Conservation (phyloP, 179 eudicot genomes). For the Carnegiea gigantea region DNA sequence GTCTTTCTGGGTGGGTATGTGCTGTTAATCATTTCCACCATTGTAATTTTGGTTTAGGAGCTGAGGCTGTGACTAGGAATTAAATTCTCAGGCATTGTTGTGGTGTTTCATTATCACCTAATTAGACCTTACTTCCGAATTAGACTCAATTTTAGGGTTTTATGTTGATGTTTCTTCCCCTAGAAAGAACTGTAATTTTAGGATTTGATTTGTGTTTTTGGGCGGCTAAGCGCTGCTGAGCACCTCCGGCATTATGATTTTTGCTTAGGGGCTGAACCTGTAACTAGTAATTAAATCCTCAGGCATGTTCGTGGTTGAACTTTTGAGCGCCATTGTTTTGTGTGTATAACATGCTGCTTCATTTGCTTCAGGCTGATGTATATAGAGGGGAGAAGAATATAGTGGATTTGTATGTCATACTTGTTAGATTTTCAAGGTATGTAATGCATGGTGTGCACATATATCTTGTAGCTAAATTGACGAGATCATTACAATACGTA, state of each 20-base stretch:
- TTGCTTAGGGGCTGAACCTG: not conserved
- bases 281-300: no score
- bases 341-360: constrained; percentile 15
- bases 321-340: not conserved
- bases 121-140: not conserved
- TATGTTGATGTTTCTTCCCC: not conserved
- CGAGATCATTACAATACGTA: not conserved
- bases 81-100: not conserved
- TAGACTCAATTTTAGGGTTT: not conserved
- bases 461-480: not conserved
- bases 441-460: not conserved
- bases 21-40: not conserved
- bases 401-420: constrained; percentile 82
- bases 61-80: not conserved
- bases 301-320: no score
- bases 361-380: constrained; percentile 63
- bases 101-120: not conserved
- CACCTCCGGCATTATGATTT: not conserved
- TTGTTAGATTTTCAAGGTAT: constrained; percentile 88
- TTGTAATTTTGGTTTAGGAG: not conserved
- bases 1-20: not conserved
- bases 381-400: constrained; percentile 75
- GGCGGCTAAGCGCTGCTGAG: not conserved
- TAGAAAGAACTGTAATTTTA: not conserved
- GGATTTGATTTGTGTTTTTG: not conserved